Evolutionary conservation across 352 stramenopile species (phyloP).

Genomic region (Phytopythium sindhum): DNA sequence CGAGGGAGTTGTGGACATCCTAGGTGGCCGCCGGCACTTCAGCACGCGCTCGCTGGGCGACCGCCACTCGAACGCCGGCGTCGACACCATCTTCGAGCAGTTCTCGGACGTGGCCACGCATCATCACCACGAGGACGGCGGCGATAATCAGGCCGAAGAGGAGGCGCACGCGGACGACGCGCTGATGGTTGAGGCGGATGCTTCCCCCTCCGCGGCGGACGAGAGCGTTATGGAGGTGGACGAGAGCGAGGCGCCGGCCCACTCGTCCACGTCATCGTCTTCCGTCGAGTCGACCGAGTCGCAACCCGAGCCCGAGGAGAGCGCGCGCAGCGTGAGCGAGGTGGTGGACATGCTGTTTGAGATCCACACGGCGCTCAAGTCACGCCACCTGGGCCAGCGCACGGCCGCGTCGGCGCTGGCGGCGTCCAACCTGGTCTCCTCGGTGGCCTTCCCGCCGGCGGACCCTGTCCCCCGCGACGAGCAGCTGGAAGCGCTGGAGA

Average conservation of each 20-base stretch:
- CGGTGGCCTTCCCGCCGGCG: conserved; percentile 45
- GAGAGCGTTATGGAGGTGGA: conserved; percentile 1
- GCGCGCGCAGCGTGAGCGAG: conserved; percentile 44
- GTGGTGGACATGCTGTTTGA: conserved; percentile 86
- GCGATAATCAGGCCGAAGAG: conserved; percentile 15
- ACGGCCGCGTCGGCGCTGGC: conserved; percentile 72
- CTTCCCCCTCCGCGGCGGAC: background rate
- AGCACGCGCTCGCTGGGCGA: conserved; percentile 15
- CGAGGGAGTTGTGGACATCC: conserved; percentile 64
- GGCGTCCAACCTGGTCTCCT: conserved; percentile 75
- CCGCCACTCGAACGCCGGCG: conserved; percentile 21
- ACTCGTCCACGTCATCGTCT: conserved; percentile 12
- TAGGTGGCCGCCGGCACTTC: conserved; percentile 23
- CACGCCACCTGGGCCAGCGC: conserved; percentile 64
- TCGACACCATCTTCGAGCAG: conserved; percentile 9
- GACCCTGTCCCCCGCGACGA: conserved; percentile 69
- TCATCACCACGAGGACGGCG: background rate
- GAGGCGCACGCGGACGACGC: conserved; percentile 3
- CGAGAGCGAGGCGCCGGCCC: conserved; percentile 5
- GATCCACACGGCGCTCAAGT: conserved; percentile 82
- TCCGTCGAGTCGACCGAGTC: conserved; percentile 6
- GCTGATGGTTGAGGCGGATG: background rate
- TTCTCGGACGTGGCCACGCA: conserved; percentile 12
- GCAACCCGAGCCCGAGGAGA: conserved; percentile 23
- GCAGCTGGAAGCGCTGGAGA: conserved; percentile 72